Evolutionary conservation across 805 yeast genomes (phyloP).

Genomic region (Schwanniomyces vanrijiae): DNA sequence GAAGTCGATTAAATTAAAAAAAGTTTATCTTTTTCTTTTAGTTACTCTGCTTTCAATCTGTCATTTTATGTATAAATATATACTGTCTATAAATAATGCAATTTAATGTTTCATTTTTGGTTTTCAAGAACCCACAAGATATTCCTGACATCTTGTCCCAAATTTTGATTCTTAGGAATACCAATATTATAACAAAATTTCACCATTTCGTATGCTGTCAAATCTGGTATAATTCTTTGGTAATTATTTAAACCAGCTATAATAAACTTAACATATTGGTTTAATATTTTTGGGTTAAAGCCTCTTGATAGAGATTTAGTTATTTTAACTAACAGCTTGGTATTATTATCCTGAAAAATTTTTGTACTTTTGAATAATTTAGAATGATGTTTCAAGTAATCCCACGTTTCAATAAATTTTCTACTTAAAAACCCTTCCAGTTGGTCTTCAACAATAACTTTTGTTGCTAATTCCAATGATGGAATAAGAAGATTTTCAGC

Average conservation of each 20-base stretch:
- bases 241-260: slow-evolving; percentile 36
- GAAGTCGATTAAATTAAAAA: not conserved
- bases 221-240: slow-evolving; percentile 42
- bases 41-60: too few species aligned
- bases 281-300: slow-evolving; percentile 21
- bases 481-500: slow-evolving; percentile 21
- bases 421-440: slow-evolving; percentile 44
- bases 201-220: slow-evolving; percentile 35
- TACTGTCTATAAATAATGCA: not conserved
- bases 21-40: not conserved
- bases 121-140: slow-evolving; percentile 29
- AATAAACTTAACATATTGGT: slow-evolving; percentile 27
- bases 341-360: not conserved
- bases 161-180: slow-evolving; percentile 14
- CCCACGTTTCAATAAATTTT: slow-evolving; percentile 51
- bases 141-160: slow-evolving; percentile 26
- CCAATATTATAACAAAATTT: slow-evolving; percentile 29
- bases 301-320: slow-evolving; percentile 9
- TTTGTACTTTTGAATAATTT: not conserved
- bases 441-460: slow-evolving; percentile 27
- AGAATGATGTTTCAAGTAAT: slow-evolving; percentile 9
- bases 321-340: slow-evolving; percentile 2
- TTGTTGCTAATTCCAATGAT: slow-evolving; percentile 26
- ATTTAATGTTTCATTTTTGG: not conserved
- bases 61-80: not conserved